phyloP scores from a whole-genome alignment of 495 filamentous ascomycete species.

The Pseudotulostoma volvatum region DNA sequence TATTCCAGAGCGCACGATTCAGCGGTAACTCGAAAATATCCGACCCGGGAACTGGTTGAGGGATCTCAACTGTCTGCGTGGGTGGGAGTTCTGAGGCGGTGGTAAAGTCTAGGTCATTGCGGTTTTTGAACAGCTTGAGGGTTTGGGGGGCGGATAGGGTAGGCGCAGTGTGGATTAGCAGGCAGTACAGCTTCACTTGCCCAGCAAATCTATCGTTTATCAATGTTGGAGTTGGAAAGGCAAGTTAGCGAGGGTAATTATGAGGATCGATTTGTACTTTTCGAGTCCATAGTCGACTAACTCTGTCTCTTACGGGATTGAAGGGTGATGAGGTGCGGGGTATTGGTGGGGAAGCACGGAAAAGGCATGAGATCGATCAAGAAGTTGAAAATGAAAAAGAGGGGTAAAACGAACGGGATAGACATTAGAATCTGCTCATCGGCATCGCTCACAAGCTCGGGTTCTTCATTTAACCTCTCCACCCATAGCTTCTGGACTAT shows the following conservation, averaged over 20 bases:
- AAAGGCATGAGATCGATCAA: conserved; percentile 1
- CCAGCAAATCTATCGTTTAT: conserved; percentile 58
- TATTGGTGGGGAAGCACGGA: background rate
- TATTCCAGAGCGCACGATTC: conserved; percentile 75
- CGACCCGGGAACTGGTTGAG: conserved; percentile 42
- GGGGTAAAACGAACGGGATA: conserved; percentile 82
- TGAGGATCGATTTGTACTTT: too few species aligned
- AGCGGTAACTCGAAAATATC: conserved; percentile 76
- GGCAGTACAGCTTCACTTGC: conserved; percentile 77
- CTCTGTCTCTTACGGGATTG: too few species aligned
- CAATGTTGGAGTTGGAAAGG: conserved; percentile 8
- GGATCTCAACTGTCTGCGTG: conserved; percentile 63
- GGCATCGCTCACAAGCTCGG: conserved; percentile 65
- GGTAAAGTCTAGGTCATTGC: conserved; percentile 69
- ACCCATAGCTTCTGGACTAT: conserved; percentile 85
- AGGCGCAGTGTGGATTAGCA: conserved; percentile 64
- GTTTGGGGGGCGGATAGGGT: conserved; percentile 60
- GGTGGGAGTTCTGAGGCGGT: conserved; percentile 49
- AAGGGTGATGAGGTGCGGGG: too few species aligned
- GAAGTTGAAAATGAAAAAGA: conserved; percentile 3
- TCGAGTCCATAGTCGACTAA: too few species aligned
- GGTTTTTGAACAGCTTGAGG: conserved; percentile 71
- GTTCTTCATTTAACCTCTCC: conserved; percentile 51
- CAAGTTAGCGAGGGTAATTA: conserved; percentile 11
- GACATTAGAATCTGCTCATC: conserved; percentile 90